Base-by-base conservation (phyloP, 2,329 filamentous ascomycete species). In the Nakataea oryzae region DNA sequence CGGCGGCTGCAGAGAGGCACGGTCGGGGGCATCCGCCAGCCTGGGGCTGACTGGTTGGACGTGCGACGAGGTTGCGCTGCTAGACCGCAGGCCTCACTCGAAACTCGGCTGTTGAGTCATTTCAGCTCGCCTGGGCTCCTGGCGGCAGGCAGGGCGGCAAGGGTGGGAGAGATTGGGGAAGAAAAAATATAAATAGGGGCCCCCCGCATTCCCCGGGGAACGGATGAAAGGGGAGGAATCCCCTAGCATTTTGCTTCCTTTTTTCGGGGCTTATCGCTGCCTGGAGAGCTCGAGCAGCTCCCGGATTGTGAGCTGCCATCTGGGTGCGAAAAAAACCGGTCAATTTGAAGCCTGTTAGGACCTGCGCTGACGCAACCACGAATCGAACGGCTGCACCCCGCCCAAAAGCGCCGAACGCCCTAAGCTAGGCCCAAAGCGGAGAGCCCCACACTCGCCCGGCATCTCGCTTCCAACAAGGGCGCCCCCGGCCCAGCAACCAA, bases 111-210 rank as follows among this genome's bases (percentile, higher is more conserved):
- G 41, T 21, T 50, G 41, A 50, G 41, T 50, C 41, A 50, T 50
- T 50, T 50, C 17, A 50, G 21, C 21, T 50, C 41, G 41, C 17
- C 21, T n/a, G n/a, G n/a, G n/a, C n/a, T n/a, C 6, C 41, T 50
- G 41, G 21, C 2, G 41, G 7, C 41, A 17, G 41, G 41, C 6
- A 21, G 17, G 41, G 17, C 21, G 2, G 41, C 41, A 7, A n/a
- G 21, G 21, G 41, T 50, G 41, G 41, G 17, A 50, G 41, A n/a
- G n/a, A n/a, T n/a, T n/a, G n/a, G n/a, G 17, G 7, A 17, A 17
- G 41, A 50, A 50, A 64, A 60, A 67, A 65, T 75, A 75, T 75
- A 75, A 74, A 75, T 72, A 74, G 67, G 65, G 65, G 61, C 58
- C 65, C n/a, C 66, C 64, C 57, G 63, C 64, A 65, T 62, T 64